Evolutionary conservation across 2,329 filamentous ascomycete species (phyloP).

Genomic region (Venturia nashicola): DNA sequence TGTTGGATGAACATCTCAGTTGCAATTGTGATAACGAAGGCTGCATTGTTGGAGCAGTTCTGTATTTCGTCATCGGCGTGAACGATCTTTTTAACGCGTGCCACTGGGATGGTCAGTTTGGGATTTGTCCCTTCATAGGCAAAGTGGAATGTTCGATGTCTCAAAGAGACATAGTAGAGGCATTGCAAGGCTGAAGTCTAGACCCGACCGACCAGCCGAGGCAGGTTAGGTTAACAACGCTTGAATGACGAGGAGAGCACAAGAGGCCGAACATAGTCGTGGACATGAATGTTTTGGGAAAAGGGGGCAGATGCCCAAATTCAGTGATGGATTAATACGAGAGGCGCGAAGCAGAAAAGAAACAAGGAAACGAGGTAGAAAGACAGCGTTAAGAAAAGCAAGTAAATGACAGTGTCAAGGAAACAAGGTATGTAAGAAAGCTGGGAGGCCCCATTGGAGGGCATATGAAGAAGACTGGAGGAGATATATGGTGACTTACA

Average conservation of each 20-base stretch:
- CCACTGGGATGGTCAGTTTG: constrained; percentile 46
- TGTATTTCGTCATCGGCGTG: constrained; percentile 73
- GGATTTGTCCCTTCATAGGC: neutral
- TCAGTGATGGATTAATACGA: neutral
- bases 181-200: neutral
- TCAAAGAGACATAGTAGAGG: neutral
- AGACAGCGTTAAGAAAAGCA: no score
- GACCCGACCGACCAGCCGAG: neutral
- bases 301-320: neutral
- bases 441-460: neutral
- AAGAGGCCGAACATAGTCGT: neutral
- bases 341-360: neutral
- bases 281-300: neutral
- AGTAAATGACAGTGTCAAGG: neutral
- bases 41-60: constrained; percentile 83
- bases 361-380: no score
- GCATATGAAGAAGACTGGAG: neutral
- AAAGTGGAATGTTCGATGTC: neutral
- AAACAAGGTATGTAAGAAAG: neutral
- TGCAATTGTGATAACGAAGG: constrained; percentile 85
- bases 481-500: constrained; percentile 41
- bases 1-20: constrained; percentile 96
- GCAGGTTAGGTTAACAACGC: neutral
- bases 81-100: constrained; percentile 93
- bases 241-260: neutral